Evolutionary conservation across 352 stramenopile genomes (phyloP).

Genomic region (Elongisporangium prolatum): DNA sequence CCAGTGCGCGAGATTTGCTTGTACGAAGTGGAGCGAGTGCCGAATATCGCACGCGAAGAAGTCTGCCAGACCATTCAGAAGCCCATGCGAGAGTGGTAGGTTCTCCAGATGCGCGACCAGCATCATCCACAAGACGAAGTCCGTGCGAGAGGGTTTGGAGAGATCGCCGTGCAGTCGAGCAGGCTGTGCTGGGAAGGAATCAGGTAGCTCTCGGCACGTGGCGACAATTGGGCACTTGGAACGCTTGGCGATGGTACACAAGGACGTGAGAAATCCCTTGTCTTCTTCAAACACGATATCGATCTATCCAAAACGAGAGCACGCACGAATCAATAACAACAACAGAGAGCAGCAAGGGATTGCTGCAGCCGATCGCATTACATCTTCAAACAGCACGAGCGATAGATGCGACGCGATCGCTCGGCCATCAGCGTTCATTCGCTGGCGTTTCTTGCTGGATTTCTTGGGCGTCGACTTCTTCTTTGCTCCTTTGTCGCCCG

Average conservation of each 20-base stretch:
- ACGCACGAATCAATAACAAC: slow-evolving; percentile 1
- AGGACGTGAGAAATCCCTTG: slow-evolving; percentile 64
- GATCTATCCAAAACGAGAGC: slow-evolving; percentile 16
- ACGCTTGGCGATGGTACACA: slow-evolving; percentile 75
- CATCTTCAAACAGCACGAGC: slow-evolving; percentile 83
- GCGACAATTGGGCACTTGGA: slow-evolving; percentile 79
- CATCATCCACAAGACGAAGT: slow-evolving; percentile 66
- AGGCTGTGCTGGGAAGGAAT: slow-evolving; percentile 49
- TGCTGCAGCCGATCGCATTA: slow-evolving; percentile 5
- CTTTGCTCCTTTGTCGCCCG: slow-evolving; percentile 27
- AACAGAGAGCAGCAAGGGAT: neutral
- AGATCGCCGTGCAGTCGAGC: slow-evolving; percentile 35
- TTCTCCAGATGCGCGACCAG: slow-evolving; percentile 57
- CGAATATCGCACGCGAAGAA: slow-evolving; percentile 67
- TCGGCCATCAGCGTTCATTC: slow-evolving; percentile 20
- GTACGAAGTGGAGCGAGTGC: slow-evolving; percentile 64
- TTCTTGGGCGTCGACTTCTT: slow-evolving; percentile 41
- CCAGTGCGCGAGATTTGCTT: slow-evolving; percentile 39
- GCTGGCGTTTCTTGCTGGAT: slow-evolving; percentile 23
- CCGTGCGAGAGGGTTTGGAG: slow-evolving; percentile 32
- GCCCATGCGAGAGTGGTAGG: slow-evolving; percentile 26
- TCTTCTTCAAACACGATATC: slow-evolving; percentile 80
- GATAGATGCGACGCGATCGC: slow-evolving; percentile 45
- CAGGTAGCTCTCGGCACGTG: slow-evolving; percentile 57
- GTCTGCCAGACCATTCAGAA: slow-evolving; percentile 36